These are phyloP conservation scores for Rhododendron kiyosumense DNA, from an alignment of 148 eudicot species.

Conservation along the genomic window DNA sequence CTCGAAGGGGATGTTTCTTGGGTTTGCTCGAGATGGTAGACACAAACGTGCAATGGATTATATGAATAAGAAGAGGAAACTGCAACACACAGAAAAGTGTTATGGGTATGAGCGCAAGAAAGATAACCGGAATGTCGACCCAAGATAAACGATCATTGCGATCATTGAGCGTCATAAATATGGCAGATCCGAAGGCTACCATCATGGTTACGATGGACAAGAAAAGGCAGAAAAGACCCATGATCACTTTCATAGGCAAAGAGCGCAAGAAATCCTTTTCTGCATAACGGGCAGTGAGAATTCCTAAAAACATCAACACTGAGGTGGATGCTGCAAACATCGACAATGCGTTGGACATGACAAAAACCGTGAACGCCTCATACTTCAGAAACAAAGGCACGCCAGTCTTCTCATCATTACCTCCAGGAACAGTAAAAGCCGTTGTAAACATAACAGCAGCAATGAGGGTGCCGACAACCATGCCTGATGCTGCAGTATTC, in stretches of 20 bases:
- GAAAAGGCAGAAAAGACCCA: constrained; percentile 10
- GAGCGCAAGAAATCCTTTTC: constrained; percentile 18
- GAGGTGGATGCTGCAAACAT: constrained; percentile 20
- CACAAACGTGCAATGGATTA: constrained; percentile 2
- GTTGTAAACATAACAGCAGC: constrained; percentile 29
- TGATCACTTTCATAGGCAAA: constrained; percentile 7
- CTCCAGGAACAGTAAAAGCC: constrained; percentile 32
- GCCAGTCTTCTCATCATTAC: constrained; percentile 6
- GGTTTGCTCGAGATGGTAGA: constrained; percentile 1
- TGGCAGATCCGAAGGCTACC: constrained; percentile 12
- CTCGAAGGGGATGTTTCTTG: background rate
- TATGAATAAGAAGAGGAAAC: constrained; percentile 17
- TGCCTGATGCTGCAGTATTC: constrained; percentile 19
- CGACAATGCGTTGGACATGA: constrained; percentile 13
- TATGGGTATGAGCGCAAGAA: background rate
- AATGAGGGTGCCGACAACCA: constrained; percentile 25
- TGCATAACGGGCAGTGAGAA: constrained; percentile 22
- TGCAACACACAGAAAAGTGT: background rate
- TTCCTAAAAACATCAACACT: constrained; percentile 21
- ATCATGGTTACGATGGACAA: constrained; percentile 19
- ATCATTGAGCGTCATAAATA: constrained; percentile 1
- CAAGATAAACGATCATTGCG: background rate
- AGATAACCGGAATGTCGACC: background rate
- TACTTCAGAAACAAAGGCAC: background rate
- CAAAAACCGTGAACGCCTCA: constrained; percentile 20